Evolutionary conservation across 176 grass and related monocot species (phyloP).

Genomic region (Musa acuminata): DNA sequence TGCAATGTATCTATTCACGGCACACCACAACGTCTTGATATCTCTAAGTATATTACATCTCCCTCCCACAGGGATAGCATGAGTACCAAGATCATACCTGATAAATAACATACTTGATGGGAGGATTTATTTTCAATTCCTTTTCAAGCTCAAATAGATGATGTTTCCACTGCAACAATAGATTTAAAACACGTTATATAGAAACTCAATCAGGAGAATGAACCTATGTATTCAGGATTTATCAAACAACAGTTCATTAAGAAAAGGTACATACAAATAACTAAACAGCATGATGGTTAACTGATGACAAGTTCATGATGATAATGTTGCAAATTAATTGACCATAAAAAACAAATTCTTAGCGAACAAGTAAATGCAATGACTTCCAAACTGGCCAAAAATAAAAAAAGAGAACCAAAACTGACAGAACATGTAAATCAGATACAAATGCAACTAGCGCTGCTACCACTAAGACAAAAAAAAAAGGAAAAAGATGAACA

Average conservation of each 20-base stretch:
- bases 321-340: too few relatives aligned
- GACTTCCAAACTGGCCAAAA: background rate
- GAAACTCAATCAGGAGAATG: background rate
- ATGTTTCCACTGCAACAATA: conserved; percentile 74
- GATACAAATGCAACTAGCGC: background rate
- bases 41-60: background rate
- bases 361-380: background rate
- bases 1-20: background rate
- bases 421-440: background rate
- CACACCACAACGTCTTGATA: background rate
- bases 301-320: too few relatives aligned
- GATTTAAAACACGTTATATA: background rate
- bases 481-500: background rate
- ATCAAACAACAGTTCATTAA: background rate
- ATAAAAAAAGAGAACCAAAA: background rate
- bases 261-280: background rate
- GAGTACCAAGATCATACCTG: conserved; percentile 32
- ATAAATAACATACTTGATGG: conserved; percentile 78
- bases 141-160: conserved; percentile 95
- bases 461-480: background rate
- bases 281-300: background rate
- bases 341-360: too few relatives aligned
- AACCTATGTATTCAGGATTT: background rate
- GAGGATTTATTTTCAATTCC: conserved; percentile 73
- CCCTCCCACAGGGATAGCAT: background rate